phyloP scores from a whole-genome alignment of 495 filamentous ascomycete genomes.

The Aspergillus coremiiformis region DNA sequence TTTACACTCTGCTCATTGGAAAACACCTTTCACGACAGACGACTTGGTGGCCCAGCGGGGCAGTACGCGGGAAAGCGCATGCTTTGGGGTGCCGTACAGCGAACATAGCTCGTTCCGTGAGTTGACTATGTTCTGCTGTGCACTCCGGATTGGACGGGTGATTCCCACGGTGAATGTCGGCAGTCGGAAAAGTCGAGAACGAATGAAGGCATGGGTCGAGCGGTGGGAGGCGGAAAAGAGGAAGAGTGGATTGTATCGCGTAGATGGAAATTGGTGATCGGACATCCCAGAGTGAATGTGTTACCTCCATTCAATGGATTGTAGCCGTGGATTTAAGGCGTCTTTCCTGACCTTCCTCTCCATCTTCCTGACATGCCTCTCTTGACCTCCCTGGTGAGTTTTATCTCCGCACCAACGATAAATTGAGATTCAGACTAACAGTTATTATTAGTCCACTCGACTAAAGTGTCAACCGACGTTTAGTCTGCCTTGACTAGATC shows the following conservation, averaged over 20 bases:
- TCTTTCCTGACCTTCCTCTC: too few relatives aligned
- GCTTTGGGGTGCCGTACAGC: slow-evolving; percentile 88
- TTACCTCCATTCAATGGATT: too few relatives aligned
- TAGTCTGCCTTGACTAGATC: too few relatives aligned
- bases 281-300: slow-evolving; percentile 4
- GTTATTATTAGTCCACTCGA: too few relatives aligned
- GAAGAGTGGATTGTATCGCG: slow-evolving; percentile 62
- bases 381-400: too few relatives aligned
- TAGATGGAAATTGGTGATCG: slow-evolving; percentile 23
- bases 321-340: too few relatives aligned
- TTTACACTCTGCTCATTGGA: slow-evolving; percentile 67
- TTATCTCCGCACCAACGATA: too few relatives aligned
- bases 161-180: slow-evolving; percentile 95
- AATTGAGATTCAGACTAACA: too few relatives aligned
- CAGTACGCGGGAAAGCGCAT: slow-evolving; percentile 64
- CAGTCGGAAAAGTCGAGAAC: slow-evolving; percentile 55
- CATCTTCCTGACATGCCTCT: too few relatives aligned
- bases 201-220: slow-evolving; percentile 90
- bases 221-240: slow-evolving; percentile 79
- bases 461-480: too few relatives aligned
- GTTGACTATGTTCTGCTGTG: slow-evolving; percentile 86
- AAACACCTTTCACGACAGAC: slow-evolving; percentile 51
- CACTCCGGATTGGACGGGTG: slow-evolving; percentile 75
- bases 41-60: slow-evolving; percentile 76
- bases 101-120: slow-evolving; percentile 94